Conservation (phyloP, 306 rosid species). For the Astragalus glycyphyllos region DNA sequence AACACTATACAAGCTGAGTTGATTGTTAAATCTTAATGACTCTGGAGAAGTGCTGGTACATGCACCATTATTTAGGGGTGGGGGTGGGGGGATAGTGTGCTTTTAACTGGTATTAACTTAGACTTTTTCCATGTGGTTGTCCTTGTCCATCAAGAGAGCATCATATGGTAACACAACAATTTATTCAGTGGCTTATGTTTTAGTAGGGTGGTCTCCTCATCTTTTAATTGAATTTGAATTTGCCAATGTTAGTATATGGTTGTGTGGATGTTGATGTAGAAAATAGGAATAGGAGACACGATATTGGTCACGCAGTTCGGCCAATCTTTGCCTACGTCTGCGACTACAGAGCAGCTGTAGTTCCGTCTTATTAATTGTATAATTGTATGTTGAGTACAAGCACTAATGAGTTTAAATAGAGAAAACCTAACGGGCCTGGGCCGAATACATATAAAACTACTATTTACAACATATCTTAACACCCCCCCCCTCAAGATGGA, state of each 20-base stretch:
- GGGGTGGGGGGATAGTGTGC: neutral
- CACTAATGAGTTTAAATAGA: too few species aligned
- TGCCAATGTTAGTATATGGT: neutral
- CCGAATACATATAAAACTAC: too few species aligned
- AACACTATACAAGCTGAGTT: constrained; percentile 15
- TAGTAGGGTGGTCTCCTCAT: constrained; percentile 4
- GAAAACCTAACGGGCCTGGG: too few species aligned
- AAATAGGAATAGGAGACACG: too few species aligned
- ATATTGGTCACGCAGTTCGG: too few species aligned
- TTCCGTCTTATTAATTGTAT: too few species aligned
- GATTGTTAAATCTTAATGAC: constrained; percentile 8
- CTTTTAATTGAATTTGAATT: neutral
- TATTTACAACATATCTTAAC: too few species aligned
- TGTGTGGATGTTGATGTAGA: neutral
- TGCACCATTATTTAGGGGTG: constrained; percentile 26
- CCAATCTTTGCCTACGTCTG: too few species aligned
- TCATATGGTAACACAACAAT: constrained; percentile 17
- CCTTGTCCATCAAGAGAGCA: constrained; percentile 21
- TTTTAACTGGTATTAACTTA: constrained; percentile 11
- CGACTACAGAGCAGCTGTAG: too few species aligned
- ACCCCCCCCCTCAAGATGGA: too few species aligned
- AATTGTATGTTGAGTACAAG: too few species aligned
- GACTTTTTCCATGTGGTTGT: constrained; percentile 3
- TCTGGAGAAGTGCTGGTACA: constrained; percentile 5
- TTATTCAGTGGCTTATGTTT: constrained; percentile 8